Conservation (phyloP, 371 early-diverging fungal genomes). For the Mucor racemosus region DNA sequence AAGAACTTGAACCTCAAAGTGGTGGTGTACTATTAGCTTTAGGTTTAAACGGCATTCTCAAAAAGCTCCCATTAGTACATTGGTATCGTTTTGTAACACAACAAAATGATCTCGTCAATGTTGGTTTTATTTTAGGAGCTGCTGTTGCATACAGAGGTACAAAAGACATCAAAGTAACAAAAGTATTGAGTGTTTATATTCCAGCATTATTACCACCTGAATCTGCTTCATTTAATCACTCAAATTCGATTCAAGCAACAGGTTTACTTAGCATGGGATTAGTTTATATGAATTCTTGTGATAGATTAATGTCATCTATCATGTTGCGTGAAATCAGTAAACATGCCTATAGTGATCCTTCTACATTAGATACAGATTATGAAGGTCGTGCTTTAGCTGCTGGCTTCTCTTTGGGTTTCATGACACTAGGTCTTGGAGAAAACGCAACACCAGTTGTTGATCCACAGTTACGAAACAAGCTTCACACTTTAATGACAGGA, state of each 20-base stretch:
- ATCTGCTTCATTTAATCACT: slow-evolving; percentile 59
- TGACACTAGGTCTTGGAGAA: slow-evolving; percentile 73
- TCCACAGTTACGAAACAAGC: slow-evolving; percentile 59
- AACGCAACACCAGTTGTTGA: slow-evolving; percentile 59
- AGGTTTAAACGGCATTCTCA: slow-evolving; percentile 80
- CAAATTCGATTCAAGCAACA: slow-evolving; percentile 63
- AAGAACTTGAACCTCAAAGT: slow-evolving; percentile 58
- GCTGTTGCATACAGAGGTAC: slow-evolving; percentile 75
- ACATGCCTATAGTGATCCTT: slow-evolving; percentile 40
- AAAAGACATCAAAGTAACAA: slow-evolving; percentile 63
- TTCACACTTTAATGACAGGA: slow-evolving; percentile 56
- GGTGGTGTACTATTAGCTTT: slow-evolving; percentile 86
- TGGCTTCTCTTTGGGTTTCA: slow-evolving; percentile 85
- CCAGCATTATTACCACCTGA: slow-evolving; percentile 65
- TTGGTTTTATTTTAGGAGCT: slow-evolving; percentile 80
- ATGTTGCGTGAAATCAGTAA: slow-evolving; percentile 73
- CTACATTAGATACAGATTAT: slow-evolving; percentile 28
- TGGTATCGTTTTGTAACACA: slow-evolving; percentile 70
- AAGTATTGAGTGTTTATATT: slow-evolving; percentile 73
- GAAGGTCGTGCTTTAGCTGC: slow-evolving; percentile 74
- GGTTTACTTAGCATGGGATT: slow-evolving; percentile 80
- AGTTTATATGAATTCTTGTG: slow-evolving; percentile 68
- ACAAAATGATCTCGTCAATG: slow-evolving; percentile 65
- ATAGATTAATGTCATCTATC: slow-evolving; percentile 68
- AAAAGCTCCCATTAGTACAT: slow-evolving; percentile 62